Evolutionary conservation across 2,329 filamentous ascomycete species (phyloP).

Genomic region (Neobulgaria alba): DNA sequence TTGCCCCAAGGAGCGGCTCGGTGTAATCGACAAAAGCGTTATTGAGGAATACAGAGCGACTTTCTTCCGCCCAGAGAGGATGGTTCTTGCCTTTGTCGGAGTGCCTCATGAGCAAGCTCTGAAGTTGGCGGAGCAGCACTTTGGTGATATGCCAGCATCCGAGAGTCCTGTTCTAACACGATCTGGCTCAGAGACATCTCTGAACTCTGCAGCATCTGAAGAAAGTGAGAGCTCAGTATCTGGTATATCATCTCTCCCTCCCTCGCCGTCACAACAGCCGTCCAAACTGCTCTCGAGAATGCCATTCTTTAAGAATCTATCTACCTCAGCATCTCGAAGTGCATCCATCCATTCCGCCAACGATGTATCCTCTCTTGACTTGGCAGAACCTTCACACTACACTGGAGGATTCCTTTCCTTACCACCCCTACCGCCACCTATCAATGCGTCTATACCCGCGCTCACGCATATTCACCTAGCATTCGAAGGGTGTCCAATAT

Average conservation of each 20-base stretch:
- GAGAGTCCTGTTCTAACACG: slow-evolving; percentile 42
- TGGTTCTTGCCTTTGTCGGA: slow-evolving; percentile 92
- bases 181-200: slow-evolving; percentile 50
- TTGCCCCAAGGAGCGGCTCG: slow-evolving; percentile 77
- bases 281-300: slow-evolving; percentile 71
- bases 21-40: slow-evolving; percentile 61
- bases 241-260: slow-evolving; percentile 31
- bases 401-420: slow-evolving; percentile 89
- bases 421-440: slow-evolving; percentile 67
- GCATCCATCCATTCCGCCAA: slow-evolving; percentile 45
- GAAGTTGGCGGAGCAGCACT: slow-evolving; percentile 70
- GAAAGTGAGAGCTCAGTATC: slow-evolving; percentile 30
- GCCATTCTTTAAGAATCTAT: slow-evolving; percentile 84
- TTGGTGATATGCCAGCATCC: slow-evolving; percentile 74
- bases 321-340: slow-evolving; percentile 59
- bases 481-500: slow-evolving; percentile 89
- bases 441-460: slow-evolving; percentile 67
- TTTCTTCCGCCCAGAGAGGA: slow-evolving; percentile 84
- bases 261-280: slow-evolving; percentile 39
- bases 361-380: slow-evolving; percentile 42
- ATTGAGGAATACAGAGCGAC: slow-evolving; percentile 71
- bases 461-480: slow-evolving; percentile 92
- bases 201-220: slow-evolving; percentile 33
- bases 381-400: slow-evolving; percentile 65
- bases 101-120: slow-evolving; percentile 77